Evolutionary conservation across 768 basidiomycete genomes (phyloP), one percentile per base, ranked within the genome.

Genomic region (Trametes cingulata): DNA sequence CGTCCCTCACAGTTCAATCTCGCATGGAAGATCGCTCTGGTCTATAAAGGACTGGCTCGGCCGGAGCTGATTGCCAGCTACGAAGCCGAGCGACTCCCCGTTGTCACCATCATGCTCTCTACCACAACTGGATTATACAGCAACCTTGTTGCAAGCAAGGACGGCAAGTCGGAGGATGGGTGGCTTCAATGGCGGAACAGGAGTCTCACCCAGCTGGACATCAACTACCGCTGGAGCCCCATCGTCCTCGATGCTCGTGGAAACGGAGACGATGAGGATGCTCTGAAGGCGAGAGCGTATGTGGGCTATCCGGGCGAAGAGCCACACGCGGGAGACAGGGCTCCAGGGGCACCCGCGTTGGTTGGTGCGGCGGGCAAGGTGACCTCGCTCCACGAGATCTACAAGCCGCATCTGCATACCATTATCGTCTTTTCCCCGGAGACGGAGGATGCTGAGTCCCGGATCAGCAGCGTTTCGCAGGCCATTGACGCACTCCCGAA

Each of bases 141-240:
- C 22, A 25, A 55, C 25, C 15, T 53, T 36, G 41, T 52, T 14
- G 33, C 29, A 10, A 33, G 47, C 22, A 17, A 46, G 4, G 50
- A 35, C n/a, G 12, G 10, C 22, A 48, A 42, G 20, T 3, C 22
- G 2, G 40, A 29, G n/a, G 22, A 47, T 5, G 52, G 29, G 8
- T 52, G 49, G 76, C 60, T 71, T 70, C n/a, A 65, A 69, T 58
- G 57, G 62, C 62, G 47, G 2, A 47, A 63, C 52, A 65, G 52
- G 24, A 52, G 67, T 2, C 56, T 81, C 5, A 63, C 69, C 19
- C 79, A 81, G 68, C 76, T 83, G 36, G 82, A 80, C 8, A 73
- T 84, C 43, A 85, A 85, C 68, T 85, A 80, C 64, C 75, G 84
- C 9, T 76, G 77, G 69, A 84, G 83, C 65, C 62, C 77, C 0